Evolutionary conservation across 2,329 filamentous ascomycete genomes (phyloP).

Genomic region (Talaromyces sp.): DNA sequence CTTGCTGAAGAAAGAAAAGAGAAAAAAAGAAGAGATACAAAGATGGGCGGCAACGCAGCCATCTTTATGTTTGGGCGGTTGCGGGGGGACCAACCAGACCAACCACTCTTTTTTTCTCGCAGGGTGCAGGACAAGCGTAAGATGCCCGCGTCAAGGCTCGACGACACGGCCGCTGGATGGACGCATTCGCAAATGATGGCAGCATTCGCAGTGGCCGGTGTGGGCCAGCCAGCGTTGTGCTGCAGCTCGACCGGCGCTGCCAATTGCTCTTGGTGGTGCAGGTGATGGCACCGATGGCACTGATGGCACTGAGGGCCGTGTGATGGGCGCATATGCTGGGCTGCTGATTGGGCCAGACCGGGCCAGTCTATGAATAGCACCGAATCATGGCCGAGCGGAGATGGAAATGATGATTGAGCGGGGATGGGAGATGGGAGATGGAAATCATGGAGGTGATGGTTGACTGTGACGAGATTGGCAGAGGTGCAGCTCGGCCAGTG

Average conservation of each 20-base stretch:
- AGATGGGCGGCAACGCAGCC: slow-evolving; percentile 21
- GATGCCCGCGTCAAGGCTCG: slow-evolving; percentile 5
- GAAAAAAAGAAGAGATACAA: slow-evolving; percentile 33
- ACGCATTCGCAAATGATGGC: neutral
- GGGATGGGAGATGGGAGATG: no score
- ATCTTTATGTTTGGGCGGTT: slow-evolving; percentile 11
- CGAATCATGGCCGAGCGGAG: neutral
- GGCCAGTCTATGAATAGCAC: slow-evolving; percentile 8
- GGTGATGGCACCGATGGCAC: no score
- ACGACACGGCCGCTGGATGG: slow-evolving; percentile 7
- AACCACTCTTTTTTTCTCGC: no score
- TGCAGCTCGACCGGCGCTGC: neutral
- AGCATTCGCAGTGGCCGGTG: neutral
- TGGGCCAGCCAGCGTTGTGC: slow-evolving; percentile 1
- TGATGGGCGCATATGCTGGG: slow-evolving; percentile 6
- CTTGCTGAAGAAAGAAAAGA: slow-evolving; percentile 60
- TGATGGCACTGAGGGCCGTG: neutral
- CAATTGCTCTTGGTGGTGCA: neutral
- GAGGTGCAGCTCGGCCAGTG: slow-evolving; percentile 2
- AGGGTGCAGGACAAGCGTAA: neutral
- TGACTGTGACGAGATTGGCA: neutral
- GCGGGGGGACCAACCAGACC: slow-evolving; percentile 9
- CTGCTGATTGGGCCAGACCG: slow-evolving; percentile 7
- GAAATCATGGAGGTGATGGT: no score
- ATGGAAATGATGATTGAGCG: no score